Evolutionary conservation across 2,329 filamentous ascomycete species (phyloP).

Genomic region (Colletotrichum sp.): DNA sequence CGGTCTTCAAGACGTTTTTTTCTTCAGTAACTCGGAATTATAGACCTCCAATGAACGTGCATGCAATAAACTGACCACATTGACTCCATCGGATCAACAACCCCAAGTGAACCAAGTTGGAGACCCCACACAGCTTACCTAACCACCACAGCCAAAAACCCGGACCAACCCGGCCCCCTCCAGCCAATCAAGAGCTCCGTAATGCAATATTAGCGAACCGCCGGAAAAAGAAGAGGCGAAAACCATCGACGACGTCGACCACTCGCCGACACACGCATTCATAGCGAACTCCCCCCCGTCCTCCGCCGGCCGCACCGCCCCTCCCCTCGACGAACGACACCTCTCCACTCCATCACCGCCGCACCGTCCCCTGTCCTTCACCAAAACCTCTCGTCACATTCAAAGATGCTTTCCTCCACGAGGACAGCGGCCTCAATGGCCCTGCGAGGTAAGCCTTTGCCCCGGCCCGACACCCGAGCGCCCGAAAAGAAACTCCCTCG

Average conservation of each 20-base stretch:
- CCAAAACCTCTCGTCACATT: background rate
- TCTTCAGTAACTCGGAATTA: background rate
- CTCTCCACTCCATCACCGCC: constrained; percentile 14
- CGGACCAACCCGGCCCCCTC: background rate
- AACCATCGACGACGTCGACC: constrained; percentile 18
- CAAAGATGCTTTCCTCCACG: constrained; percentile 51
- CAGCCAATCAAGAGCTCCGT: constrained; percentile 7
- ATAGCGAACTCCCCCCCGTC: background rate
- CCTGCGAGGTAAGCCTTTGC: constrained; percentile 49
- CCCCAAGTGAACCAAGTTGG: background rate
- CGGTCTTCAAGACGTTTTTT: background rate
- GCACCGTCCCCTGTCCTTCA: background rate
- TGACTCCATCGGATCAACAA: background rate
- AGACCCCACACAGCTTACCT: constrained; percentile 7
- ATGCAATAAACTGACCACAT: background rate
- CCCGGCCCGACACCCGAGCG: background rate
- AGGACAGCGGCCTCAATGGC: constrained; percentile 58
- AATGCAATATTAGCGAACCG: constrained; percentile 13
- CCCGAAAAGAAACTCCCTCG: constrained; percentile 1
- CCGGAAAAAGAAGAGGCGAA: constrained; percentile 14
- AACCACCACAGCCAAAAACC: background rate
- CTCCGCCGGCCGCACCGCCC: constrained; percentile 3
- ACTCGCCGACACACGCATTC: background rate
- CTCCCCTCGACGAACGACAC: background rate
- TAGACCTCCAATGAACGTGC: background rate